Percentiles rank a stretch among this genome's conserved stretches.
Conservation (phyloP, 768 basidiomycete species). For the Russula brevipes region DNA sequence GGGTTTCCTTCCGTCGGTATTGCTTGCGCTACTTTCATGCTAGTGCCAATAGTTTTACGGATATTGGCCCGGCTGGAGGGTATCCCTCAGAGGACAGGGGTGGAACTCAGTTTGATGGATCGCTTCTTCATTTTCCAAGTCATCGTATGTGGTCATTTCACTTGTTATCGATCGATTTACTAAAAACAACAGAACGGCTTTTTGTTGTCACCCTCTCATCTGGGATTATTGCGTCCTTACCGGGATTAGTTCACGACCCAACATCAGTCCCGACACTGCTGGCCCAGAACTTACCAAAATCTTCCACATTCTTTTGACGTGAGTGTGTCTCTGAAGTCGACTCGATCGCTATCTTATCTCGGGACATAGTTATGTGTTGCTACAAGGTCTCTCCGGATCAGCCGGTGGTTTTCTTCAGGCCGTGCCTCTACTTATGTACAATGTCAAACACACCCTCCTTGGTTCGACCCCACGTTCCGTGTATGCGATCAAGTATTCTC, state of each 20-base stretch:
- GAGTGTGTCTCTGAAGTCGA: constrained; percentile 26
- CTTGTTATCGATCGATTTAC: neutral
- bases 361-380: constrained; percentile 55
- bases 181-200: constrained; percentile 69
- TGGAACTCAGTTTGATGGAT: constrained; percentile 89
- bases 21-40: constrained; percentile 86
- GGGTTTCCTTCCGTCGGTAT: constrained; percentile 84
- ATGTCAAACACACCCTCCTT: constrained; percentile 80
- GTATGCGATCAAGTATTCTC: constrained; percentile 75
- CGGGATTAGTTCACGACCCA: constrained; percentile 60
- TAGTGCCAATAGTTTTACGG: constrained; percentile 79
- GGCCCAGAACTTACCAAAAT: constrained; percentile 71
- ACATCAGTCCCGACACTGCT: constrained; percentile 65
- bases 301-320: constrained; percentile 92
- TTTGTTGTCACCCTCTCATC: constrained; percentile 82
- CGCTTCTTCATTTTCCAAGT: constrained; percentile 92
- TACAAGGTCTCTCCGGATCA: constrained; percentile 75
- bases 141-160: constrained; percentile 47
- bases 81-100: constrained; percentile 75
- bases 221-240: constrained; percentile 73
- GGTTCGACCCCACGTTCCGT: constrained; percentile 86
- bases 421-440: constrained; percentile 72
- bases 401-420: constrained; percentile 78
- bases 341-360: neutral
- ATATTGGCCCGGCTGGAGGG: constrained; percentile 85